Evolutionary conservation across 2,329 filamentous ascomycete species (phyloP).

Genomic region (Colletotrichum liaoningense): DNA sequence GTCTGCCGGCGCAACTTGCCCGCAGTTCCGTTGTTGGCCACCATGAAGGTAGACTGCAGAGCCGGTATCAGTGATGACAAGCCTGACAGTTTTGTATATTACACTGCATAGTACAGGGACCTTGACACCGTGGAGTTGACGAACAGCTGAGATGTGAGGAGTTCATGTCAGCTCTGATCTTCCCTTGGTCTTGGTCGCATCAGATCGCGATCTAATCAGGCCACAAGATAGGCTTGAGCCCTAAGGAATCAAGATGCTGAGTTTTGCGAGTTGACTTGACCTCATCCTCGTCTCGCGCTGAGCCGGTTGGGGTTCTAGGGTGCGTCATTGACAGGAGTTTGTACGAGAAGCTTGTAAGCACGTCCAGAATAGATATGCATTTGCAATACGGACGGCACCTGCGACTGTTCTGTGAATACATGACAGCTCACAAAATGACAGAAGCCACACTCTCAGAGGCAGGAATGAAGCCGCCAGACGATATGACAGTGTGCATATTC

Average conservation of each 20-base stretch:
- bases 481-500: conserved; percentile 25
- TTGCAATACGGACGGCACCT: conserved; percentile 14
- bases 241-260: background rate
- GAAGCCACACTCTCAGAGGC: conserved; percentile 9
- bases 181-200: conserved; percentile 20
- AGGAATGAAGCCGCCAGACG: conserved; percentile 19
- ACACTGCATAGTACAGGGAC: conserved; percentile 35
- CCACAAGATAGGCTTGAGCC: background rate
- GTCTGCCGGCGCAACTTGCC: conserved; percentile 35
- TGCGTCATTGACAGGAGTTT: conserved; percentile 10
- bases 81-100: conserved; percentile 23
- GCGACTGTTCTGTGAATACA: conserved; percentile 15
- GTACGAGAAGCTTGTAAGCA: conserved; percentile 19
- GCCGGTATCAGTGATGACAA: conserved; percentile 22
- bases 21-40: conserved; percentile 33
- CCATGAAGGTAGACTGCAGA: conserved; percentile 19
- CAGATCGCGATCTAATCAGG: conserved; percentile 28
- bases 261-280: background rate
- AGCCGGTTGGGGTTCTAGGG: background rate
- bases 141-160: conserved; percentile 30
- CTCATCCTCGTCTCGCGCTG: background rate
- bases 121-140: conserved; percentile 18
- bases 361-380: background rate
- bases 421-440: conserved; percentile 33
- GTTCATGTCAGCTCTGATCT: conserved; percentile 23